phyloP scores from a whole-genome alignment of 768 basidiomycete species.

The Porpolomopsis calyptriformis region DNA sequence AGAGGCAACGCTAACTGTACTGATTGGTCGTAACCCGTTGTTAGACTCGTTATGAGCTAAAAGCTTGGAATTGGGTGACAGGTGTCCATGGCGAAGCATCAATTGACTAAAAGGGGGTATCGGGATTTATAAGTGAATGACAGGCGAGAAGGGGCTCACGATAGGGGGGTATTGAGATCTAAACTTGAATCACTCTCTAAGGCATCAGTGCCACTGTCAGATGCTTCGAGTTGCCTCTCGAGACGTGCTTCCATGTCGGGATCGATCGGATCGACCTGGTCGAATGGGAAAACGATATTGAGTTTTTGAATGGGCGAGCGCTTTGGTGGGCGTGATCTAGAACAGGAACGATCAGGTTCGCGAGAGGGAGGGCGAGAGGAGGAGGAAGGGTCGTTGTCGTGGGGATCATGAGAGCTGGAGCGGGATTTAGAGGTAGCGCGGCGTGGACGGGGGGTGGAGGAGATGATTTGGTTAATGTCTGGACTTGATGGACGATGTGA shows the following conservation, averaged over 20 bases:
- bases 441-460: conserved; percentile 27
- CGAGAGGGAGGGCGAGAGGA: not conserved
- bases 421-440: conserved; percentile 3
- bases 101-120: conserved; percentile 32
- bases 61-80: conserved; percentile 57
- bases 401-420: conserved; percentile 1
- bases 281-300: conserved; percentile 10
- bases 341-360: not conserved
- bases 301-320: no score
- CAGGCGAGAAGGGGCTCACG: conserved; percentile 31
- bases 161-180: conserved; percentile 58
- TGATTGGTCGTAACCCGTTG: conserved; percentile 8
- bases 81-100: conserved; percentile 56
- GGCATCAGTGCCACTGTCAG: conserved; percentile 30
- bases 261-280: conserved; percentile 10
- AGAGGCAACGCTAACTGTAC: conserved; percentile 29
- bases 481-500: conserved; percentile 19
- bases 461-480: conserved; percentile 31
- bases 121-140: conserved; percentile 5
- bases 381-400: not conserved
- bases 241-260: conserved; percentile 10
- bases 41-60: conserved; percentile 26
- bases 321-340: not conserved
- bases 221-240: conserved; percentile 16
- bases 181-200: conserved; percentile 42